Evolutionary conservation across 106 monocot species (phyloP), one percentile per base, ranked within the genome.

Genomic region (Dactylorhiza incarnata): DNA sequence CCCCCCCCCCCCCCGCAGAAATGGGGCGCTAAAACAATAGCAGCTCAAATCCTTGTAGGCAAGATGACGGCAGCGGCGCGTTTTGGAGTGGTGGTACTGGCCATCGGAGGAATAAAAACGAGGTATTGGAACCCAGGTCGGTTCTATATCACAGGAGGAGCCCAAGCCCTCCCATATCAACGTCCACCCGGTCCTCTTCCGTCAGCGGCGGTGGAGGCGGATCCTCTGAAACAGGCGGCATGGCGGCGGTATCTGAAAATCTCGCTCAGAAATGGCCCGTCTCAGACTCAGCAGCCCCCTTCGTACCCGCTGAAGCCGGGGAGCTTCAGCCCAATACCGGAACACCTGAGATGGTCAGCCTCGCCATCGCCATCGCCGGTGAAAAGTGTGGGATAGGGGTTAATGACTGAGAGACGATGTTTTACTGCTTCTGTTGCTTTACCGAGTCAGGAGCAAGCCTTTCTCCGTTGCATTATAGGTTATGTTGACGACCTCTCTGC

Each of bases 111-210:
- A 83, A 81, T 77, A 24, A 82, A 75, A 71, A 48, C 15, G 81
- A 75, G 50, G 78, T 80, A 58, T 75, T 75, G 19, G 95, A 95
- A 70, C 92, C 92, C 49, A 82, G 78, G 69, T 95, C 92, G 67
- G 92, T 95, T 16, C 85, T 95, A 85, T 92, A 95, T 80, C 77
- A 85, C 37, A 76, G 82, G 48, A 71, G 85, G 74, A 87, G 90
- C 77, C 89, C 93, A 4, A 96, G 93, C 77, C 95, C 95, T 19
- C 89, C 86, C 16, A 83, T 85, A n/a, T 89, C 92, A 71, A 71
- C 91, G 0, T 89, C 90, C 73, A 89, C 88, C 66, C 82, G 84
- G 76, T 92, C 87, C 73, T 89, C 89, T 5, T 84, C 86, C 51
- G 82, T 82, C 10, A 87, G 83, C 82, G 77, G 91, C 73, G 86